These are phyloP conservation scores for Thelonectria discophora DNA, from an alignment of 2,329 filamentous ascomycete species.

Conservation along the genomic window DNA sequence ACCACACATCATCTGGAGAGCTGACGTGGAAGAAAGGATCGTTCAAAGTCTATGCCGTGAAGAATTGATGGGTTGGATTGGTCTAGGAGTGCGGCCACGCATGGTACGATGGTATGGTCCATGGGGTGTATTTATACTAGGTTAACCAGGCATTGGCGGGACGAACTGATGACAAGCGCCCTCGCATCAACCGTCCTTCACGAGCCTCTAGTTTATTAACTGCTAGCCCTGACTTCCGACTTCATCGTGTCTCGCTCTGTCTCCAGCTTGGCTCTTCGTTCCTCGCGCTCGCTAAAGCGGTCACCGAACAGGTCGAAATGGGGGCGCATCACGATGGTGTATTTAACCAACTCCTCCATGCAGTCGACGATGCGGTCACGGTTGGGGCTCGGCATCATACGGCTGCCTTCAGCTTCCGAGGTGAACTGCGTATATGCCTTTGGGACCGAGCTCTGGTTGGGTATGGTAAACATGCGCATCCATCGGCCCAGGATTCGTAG, in stretches of 20 bases:
- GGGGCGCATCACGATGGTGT: slow-evolving; percentile 70
- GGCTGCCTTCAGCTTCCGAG: slow-evolving; percentile 57
- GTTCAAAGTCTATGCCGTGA: slow-evolving; percentile 2
- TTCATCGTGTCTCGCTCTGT: not conserved
- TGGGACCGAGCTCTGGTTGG: slow-evolving; percentile 72
- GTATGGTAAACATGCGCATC: slow-evolving; percentile 76
- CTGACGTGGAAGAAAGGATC: slow-evolving; percentile 7
- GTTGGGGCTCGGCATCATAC: slow-evolving; percentile 64
- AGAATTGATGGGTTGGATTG: not conserved
- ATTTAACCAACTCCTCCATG: slow-evolving; percentile 77
- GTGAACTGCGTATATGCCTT: slow-evolving; percentile 69
- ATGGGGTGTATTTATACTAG: no score
- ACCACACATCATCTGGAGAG: not conserved
- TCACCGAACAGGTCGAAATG: slow-evolving; percentile 69
- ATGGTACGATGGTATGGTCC: not conserved
- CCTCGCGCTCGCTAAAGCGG: slow-evolving; percentile 67
- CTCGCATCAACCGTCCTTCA: no score
- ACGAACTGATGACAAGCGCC: no score
- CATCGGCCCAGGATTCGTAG: slow-evolving; percentile 72
- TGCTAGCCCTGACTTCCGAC: no score
- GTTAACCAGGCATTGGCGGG: no score
- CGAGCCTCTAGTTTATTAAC: no score
- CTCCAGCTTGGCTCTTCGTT: slow-evolving; percentile 40
- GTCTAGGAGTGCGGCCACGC: not conserved
- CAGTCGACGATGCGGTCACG: slow-evolving; percentile 70